Percentiles rank a stretch among this genome's conserved stretches.
phyloP scores from a whole-genome alignment of 192 early-diverging fungal genomes.

The Coemansia sp. region DNA sequence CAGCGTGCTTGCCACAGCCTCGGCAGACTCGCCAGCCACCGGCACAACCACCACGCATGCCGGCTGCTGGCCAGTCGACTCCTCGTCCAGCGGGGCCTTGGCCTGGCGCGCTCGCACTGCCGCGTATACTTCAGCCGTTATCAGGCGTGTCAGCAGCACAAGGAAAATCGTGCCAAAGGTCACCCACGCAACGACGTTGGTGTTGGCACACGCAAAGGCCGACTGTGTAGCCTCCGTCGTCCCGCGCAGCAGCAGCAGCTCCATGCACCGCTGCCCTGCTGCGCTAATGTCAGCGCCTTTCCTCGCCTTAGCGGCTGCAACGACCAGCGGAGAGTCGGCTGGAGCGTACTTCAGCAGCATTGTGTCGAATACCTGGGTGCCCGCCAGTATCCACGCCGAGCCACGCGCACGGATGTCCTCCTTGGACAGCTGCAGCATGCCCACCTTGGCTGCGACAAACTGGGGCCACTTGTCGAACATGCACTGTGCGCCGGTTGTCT shows the following conservation, averaged over 20 bases:
- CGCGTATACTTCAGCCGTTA: conserved; percentile 33
- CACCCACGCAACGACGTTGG: conserved; percentile 52
- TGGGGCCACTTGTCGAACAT: conserved; percentile 21
- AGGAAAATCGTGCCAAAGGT: conserved; percentile 49
- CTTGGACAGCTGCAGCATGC: conserved; percentile 34
- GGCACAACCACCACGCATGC: conserved; percentile 43
- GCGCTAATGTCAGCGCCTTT: conserved; percentile 27
- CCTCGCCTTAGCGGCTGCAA: neutral
- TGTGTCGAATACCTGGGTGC: conserved; percentile 38
- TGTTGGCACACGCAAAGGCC: conserved; percentile 53
- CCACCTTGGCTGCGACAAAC: conserved; percentile 36
- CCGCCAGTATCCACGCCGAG: conserved; percentile 39
- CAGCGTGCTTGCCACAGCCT: conserved; percentile 40
- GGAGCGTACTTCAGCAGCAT: conserved; percentile 32
- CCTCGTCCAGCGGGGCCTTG: neutral
- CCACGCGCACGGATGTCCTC: conserved; percentile 20
- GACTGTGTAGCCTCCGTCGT: conserved; percentile 38
- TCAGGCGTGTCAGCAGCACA: conserved; percentile 35
- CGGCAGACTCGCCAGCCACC: conserved; percentile 31
- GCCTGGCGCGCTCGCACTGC: conserved; percentile 34
- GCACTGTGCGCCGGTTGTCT: conserved; percentile 37
- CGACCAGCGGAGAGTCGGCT: conserved; percentile 12
- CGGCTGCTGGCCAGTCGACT: neutral
- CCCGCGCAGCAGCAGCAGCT: conserved; percentile 37
- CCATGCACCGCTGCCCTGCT: conserved; percentile 39